A percentile compares a stretch with the other conserved stretches of the same genome.
Evolutionary conservation across 495 filamentous ascomycete species (phyloP).

Genomic region (Penicillium steckii): DNA sequence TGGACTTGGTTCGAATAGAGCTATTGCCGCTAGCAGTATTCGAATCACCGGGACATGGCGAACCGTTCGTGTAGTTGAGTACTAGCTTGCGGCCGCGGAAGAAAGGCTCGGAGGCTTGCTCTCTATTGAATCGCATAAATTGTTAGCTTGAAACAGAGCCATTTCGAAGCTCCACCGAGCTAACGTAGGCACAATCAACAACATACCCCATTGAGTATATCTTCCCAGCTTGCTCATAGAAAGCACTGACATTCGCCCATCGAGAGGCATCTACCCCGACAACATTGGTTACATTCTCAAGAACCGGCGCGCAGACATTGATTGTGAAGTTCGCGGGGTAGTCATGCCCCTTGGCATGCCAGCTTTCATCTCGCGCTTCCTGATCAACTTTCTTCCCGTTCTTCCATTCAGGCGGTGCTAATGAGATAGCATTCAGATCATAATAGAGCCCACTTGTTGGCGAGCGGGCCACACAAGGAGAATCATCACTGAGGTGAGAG

Average conservation of each 20-base stretch:
- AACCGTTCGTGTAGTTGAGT: conserved; percentile 87
- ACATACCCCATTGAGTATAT: conserved; percentile 82
- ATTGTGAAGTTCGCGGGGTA: conserved; percentile 89
- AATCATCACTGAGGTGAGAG: conserved; percentile 26
- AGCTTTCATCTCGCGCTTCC: conserved; percentile 67
- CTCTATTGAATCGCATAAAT: conserved; percentile 38
- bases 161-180: neutral
- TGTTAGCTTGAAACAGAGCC: conserved; percentile 7
- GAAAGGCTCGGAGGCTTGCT: conserved; percentile 64
- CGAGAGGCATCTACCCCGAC: conserved; percentile 60
- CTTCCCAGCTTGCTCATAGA: conserved; percentile 70
- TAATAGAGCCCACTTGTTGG: conserved; percentile 77
- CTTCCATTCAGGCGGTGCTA: conserved; percentile 48
- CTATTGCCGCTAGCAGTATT: conserved; percentile 25
- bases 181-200: neutral
- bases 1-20: conserved; percentile 66
- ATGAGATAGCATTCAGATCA: conserved; percentile 76
- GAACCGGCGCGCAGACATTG: conserved; percentile 87
- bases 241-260: conserved; percentile 89
- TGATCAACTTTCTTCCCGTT: conserved; percentile 58
- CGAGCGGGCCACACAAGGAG: conserved; percentile 78
- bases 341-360: conserved; percentile 80
- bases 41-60: conserved; percentile 59
- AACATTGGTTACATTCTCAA: conserved; percentile 71
- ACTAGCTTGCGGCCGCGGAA: conserved; percentile 89